A percentile compares a stretch with the other conserved stretches of the same genome.
These are phyloP conservation scores for Trichocomaceae sp. DNA, from an alignment of 2,329 filamentous ascomycete genomes.

Conservation along the genomic window DNA sequence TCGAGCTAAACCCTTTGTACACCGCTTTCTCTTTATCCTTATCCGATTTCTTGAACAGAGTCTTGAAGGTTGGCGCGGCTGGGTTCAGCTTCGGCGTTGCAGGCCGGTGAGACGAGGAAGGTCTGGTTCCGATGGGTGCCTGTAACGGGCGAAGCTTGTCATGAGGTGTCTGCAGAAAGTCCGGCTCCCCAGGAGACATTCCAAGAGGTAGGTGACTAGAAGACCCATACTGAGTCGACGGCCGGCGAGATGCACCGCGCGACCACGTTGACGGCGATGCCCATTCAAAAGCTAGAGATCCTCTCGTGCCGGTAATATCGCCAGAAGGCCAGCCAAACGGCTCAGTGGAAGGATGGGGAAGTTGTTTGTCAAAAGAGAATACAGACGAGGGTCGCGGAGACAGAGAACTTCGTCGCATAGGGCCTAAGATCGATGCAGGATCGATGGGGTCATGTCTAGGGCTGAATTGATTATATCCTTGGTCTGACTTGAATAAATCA, in stretches of 20 bases:
- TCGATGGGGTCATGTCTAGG: constrained; percentile 42
- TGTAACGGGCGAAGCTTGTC: constrained; percentile 48
- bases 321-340: constrained; percentile 62
- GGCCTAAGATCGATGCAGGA: constrained; percentile 38
- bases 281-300: constrained; percentile 50
- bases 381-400: constrained; percentile 47
- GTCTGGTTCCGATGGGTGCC: constrained; percentile 73
- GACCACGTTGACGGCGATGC: constrained; percentile 58
- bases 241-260: constrained; percentile 68
- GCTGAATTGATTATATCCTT: constrained; percentile 43
- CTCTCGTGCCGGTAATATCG: constrained; percentile 49
- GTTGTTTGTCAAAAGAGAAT: constrained; percentile 49
- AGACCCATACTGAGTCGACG: constrained; percentile 71
- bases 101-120: constrained; percentile 51
- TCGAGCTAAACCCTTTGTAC: constrained; percentile 14
- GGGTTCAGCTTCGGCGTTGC: constrained; percentile 68
- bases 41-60: constrained; percentile 51
- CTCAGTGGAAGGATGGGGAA: constrained; percentile 72
- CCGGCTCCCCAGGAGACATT: constrained; percentile 43
- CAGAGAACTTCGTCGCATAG: constrained; percentile 37
- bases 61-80: constrained; percentile 80
- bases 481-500: constrained; percentile 26
- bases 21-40: constrained; percentile 41
- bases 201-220: constrained; percentile 56
- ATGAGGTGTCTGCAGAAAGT: constrained; percentile 43